Evolutionary conservation across 1,284 basidiomycete species (phyloP).

Genomic region (Apiotrichum porosum): DNA sequence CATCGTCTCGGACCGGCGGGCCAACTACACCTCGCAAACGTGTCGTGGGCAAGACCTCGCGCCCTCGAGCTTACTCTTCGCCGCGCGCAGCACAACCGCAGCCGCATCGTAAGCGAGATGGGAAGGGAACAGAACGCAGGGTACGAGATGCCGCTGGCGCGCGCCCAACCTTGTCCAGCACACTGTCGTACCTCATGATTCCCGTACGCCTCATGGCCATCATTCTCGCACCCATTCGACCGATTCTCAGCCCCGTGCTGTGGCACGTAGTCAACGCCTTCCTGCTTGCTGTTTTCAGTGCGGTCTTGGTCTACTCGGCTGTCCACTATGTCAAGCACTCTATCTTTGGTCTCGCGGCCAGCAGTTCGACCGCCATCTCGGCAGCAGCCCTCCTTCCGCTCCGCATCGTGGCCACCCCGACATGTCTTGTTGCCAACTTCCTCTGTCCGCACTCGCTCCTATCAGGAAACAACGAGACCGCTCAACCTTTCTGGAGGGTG

Average conservation of each 20-base stretch:
- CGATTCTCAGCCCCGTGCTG: slow-evolving; percentile 17
- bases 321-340: slow-evolving; percentile 2
- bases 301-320: slow-evolving; percentile 8
- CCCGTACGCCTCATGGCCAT: slow-evolving; percentile 15
- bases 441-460: slow-evolving; percentile 25
- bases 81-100: neutral
- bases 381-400: slow-evolving; percentile 17
- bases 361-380: neutral
- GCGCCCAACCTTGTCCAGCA: slow-evolving; percentile 6
- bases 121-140: neutral
- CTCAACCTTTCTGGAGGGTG: slow-evolving; percentile 27
- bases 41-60: neutral
- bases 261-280: slow-evolving; percentile 26
- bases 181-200: slow-evolving; percentile 16
- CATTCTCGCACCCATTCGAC: slow-evolving; percentile 19
- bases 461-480: slow-evolving; percentile 7
- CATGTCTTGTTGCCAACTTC: slow-evolving; percentile 28
- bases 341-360: slow-evolving; percentile 7
- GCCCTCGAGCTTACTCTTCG: neutral
- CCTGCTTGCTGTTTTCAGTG: slow-evolving; percentile 11
- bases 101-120: no score
- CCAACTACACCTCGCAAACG: slow-evolving; percentile 1
- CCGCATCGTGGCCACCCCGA: slow-evolving; percentile 29
- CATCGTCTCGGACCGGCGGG: neutral
- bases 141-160: neutral